These are phyloP conservation scores for Xylaria acuta DNA, from an alignment of 495 filamentous ascomycete genomes.

Conservation along the genomic window DNA sequence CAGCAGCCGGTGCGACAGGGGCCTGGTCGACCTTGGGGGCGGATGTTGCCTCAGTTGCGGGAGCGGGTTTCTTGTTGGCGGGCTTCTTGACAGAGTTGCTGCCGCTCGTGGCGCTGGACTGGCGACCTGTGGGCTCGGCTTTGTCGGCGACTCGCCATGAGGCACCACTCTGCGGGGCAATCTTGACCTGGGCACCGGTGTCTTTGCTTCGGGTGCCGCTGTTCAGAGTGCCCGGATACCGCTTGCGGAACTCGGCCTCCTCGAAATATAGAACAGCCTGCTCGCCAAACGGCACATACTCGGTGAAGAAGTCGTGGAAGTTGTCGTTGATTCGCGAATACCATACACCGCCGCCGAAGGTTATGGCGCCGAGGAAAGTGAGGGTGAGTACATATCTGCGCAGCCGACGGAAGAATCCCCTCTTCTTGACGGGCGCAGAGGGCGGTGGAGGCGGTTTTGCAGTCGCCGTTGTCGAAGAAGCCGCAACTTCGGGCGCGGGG, in stretches of 20 bases:
- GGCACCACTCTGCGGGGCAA: conserved; percentile 84
- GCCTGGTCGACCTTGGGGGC: conserved; percentile 28
- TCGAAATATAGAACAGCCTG: conserved; percentile 96
- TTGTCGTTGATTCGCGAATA: conserved; percentile 93
- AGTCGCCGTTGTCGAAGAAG: conserved; percentile 12
- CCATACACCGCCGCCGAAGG: conserved; percentile 87
- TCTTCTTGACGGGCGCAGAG: conserved; percentile 59
- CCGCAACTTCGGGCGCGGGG: conserved; percentile 50
- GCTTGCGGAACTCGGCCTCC: conserved; percentile 89
- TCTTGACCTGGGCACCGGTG: conserved; percentile 74
- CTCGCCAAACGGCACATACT: conserved; percentile 94
- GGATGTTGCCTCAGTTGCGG: conserved; percentile 35
- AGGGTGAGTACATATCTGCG: conserved; percentile 72
- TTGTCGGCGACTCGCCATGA: conserved; percentile 76
- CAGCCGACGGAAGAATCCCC: conserved; percentile 73
- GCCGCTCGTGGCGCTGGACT: conserved; percentile 51
- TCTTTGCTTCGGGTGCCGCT: conserved; percentile 58
- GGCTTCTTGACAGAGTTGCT: conserved; percentile 44
- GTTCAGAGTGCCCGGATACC: conserved; percentile 77
- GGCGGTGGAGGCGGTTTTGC: conserved; percentile 38
- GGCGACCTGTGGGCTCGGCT: conserved; percentile 46
- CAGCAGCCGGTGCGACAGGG: conserved; percentile 31
- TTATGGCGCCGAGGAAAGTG: conserved; percentile 72
- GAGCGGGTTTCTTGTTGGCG: conserved; percentile 36
- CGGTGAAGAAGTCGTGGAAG: conserved; percentile 99